Evolutionary conservation across 805 yeast species (phyloP), one percentile per base, ranked within the genome.

Genomic region (Schwanniomyces yamadae): DNA sequence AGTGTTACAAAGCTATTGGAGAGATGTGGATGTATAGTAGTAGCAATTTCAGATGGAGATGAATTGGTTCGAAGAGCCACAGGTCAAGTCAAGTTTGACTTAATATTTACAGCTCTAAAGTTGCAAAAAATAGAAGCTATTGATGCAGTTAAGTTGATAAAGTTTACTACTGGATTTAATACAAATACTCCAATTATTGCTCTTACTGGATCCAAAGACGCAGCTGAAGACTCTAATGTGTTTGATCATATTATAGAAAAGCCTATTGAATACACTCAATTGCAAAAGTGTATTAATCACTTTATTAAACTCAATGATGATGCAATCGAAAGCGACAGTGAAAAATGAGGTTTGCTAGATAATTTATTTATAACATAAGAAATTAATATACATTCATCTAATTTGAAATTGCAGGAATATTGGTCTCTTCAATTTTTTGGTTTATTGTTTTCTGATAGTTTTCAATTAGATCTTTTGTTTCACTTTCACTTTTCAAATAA

Each of bases 41-140:
- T 86, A 4, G 69, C 84, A 2, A 84, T 86, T 5, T 67, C 80
- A 0, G 80, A 80, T 40, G 96, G 95, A 1, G 91, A 88, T 41
- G 96, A 89, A 42, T 68, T 89, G 40, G 75, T 89, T 10, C 71
- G 93, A 41, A 65, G 93, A 37, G 87, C 88, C 5, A 84, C 95
- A 0, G 84, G 95, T 23, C 82, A 81, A 34, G 84, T 87, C 13
- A 82, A 79, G 52, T 91, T 88, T 64, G 97, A 90, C 59, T 46
- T 89, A 26, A 87, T 90, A 19, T 69, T 90, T 40, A 80, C 93
- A 0, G 93, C 91, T 2, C 67, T 84, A 36, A 77, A 77, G 45
- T 63, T 84, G 15, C 77, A 84, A 11, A 81, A 80, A 41, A 66
- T 84, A 19, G 84, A 78, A 43, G 83, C 86, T 1, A 61, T 78